These are phyloP conservation scores for Amylocarpus encephaloides DNA, from an alignment of 2,329 filamentous ascomycete species.

Conservation along the genomic window DNA sequence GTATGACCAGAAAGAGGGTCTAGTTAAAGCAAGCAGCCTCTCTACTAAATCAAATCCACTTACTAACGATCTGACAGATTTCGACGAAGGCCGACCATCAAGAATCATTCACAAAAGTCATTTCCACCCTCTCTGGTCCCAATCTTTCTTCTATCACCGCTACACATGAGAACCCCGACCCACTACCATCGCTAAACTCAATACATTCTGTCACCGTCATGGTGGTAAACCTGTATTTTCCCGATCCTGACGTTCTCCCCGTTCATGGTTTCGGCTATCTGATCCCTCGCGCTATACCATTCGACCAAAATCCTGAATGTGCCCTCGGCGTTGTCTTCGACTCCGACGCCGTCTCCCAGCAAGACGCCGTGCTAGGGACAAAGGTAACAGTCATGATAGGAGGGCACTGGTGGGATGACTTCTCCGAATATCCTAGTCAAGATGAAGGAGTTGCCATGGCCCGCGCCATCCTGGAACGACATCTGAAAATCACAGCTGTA, in stretches of 20 bases:
- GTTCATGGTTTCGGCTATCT: conserved; percentile 84
- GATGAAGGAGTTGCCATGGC: conserved; percentile 66
- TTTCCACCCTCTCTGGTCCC: conserved; percentile 50
- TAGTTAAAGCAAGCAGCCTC: conserved; percentile 38
- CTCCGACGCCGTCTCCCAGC: conserved; percentile 43
- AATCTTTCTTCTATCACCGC: conserved; percentile 19
- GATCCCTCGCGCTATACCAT: conserved; percentile 67
- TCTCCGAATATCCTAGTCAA: conserved; percentile 52
- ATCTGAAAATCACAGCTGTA: conserved; percentile 61
- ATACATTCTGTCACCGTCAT: conserved; percentile 73
- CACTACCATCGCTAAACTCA: conserved; percentile 44
- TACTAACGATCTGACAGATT: conserved; percentile 30
- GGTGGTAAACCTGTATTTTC: conserved; percentile 87
- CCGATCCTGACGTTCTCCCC: conserved; percentile 52
- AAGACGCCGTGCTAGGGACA: conserved; percentile 57
- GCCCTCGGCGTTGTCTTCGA: conserved; percentile 92
- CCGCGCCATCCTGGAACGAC: conserved; percentile 60
- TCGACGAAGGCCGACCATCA: conserved; percentile 23
- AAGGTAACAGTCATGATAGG: conserved; percentile 94
- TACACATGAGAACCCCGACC: conserved; percentile 1
- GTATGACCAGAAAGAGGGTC: conserved; percentile 33
- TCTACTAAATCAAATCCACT: not conserved
- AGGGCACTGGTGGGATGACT: conserved; percentile 81
- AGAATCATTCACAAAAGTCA: conserved; percentile 47
- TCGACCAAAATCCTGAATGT: conserved; percentile 70